Conservation (phyloP, 177 flowering plant genomes). For the Tripterygium wilfordii region DNA sequence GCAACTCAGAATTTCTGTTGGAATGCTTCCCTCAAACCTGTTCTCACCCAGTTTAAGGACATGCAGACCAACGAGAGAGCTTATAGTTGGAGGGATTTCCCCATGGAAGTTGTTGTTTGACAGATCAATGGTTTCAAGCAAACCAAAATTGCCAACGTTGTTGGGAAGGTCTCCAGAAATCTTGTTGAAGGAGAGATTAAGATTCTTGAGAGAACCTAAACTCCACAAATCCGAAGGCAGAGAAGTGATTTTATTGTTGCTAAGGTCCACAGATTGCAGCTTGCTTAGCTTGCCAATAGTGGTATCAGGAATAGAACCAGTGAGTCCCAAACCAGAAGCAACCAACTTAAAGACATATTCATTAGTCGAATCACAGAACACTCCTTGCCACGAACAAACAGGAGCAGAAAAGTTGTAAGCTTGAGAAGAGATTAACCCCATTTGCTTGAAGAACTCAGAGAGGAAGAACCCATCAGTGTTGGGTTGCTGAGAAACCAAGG, state of each 20-base stretch:
- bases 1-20: slow-evolving; percentile 47
- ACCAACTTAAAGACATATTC: slow-evolving; percentile 39
- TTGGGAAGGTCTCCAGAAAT: slow-evolving; percentile 56
- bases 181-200: slow-evolving; percentile 66
- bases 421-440: slow-evolving; percentile 42
- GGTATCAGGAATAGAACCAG: slow-evolving; percentile 76
- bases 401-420: slow-evolving; percentile 36
- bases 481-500: slow-evolving; percentile 45
- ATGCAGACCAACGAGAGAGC: slow-evolving; percentile 46
- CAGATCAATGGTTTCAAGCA: slow-evolving; percentile 54
- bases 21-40: slow-evolving; percentile 44
- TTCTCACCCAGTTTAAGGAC: slow-evolving; percentile 53
- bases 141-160: slow-evolving; percentile 77
- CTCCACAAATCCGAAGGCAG: slow-evolving; percentile 87
- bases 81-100: slow-evolving; percentile 50
- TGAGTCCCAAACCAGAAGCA: slow-evolving; percentile 50
- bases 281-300: slow-evolving; percentile 78
- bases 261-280: slow-evolving; percentile 71
- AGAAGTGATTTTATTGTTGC: slow-evolving; percentile 63
- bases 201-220: slow-evolving; percentile 50
- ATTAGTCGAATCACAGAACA: slow-evolving; percentile 44
- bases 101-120: slow-evolving; percentile 65
- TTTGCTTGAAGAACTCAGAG: slow-evolving; percentile 55
- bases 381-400: slow-evolving; percentile 73
- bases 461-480: slow-evolving; percentile 79